phyloP scores from a whole-genome alignment of 805 yeast genomes.

The Candida nanaspora region DNA sequence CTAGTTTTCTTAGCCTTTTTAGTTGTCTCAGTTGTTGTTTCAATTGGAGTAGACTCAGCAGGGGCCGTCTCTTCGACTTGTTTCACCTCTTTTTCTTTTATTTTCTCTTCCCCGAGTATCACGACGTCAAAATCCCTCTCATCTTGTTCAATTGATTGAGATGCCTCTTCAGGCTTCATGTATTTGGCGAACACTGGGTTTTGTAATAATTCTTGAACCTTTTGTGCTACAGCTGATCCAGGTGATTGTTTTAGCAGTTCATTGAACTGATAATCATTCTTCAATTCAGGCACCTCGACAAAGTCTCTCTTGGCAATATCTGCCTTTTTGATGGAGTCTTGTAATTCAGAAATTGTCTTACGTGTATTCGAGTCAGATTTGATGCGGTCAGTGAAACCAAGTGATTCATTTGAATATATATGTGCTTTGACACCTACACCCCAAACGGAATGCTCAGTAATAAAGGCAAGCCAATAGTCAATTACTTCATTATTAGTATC shows the following conservation, averaged over 20 bases:
- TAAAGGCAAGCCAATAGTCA: slow-evolving; percentile 72
- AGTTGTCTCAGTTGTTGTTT: not conserved
- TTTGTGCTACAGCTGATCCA: slow-evolving; percentile 47
- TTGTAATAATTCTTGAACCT: slow-evolving; percentile 63
- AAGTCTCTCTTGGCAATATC: not conserved
- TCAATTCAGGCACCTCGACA: slow-evolving; percentile 5
- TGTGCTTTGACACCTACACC: slow-evolving; percentile 82
- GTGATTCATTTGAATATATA: slow-evolving; percentile 47
- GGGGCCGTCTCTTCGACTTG: slow-evolving; percentile 11
- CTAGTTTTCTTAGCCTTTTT: too few species aligned
- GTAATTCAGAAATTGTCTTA: slow-evolving; percentile 10
- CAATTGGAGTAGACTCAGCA: slow-evolving; percentile 1
- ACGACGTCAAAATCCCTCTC: not conserved
- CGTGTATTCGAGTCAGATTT: slow-evolving; percentile 18
- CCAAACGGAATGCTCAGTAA: slow-evolving; percentile 67
- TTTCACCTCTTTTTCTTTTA: too few species aligned
- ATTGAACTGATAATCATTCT: slow-evolving; percentile 13
- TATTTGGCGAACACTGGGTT: slow-evolving; percentile 65
- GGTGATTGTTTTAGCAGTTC: slow-evolving; percentile 9
- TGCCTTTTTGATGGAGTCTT: not conserved
- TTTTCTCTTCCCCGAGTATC: slow-evolving; percentile 8
- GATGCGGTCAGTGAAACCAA: slow-evolving; percentile 35
- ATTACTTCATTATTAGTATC: slow-evolving; percentile 83
- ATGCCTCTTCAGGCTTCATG: slow-evolving; percentile 18
- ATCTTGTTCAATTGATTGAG: not conserved